A percentile compares a stretch with the other conserved stretches of the same genome.
phyloP scores from a whole-genome alignment of 345 rosid species.

The Syzygium jambos region DNA sequence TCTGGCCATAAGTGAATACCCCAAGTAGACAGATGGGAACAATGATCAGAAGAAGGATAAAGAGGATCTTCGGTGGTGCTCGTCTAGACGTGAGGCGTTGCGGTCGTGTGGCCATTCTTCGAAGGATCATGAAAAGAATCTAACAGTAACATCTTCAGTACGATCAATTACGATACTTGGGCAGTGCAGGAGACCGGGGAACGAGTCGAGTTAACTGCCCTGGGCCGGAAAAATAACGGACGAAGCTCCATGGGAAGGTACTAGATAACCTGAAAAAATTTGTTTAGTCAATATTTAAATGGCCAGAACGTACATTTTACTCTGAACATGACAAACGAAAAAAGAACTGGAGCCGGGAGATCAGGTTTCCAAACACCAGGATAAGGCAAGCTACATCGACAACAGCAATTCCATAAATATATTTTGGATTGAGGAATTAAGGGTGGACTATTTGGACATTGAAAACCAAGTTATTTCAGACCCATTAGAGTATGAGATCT shows the following conservation, averaged over 20 bases:
- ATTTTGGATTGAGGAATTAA: background rate
- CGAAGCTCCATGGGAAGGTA: background rate
- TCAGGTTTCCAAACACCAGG: background rate
- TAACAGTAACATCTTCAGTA: background rate
- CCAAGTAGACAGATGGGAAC: slow-evolving; percentile 43
- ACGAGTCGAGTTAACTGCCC: background rate
- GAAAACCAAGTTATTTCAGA: background rate
- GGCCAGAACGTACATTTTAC: background rate
- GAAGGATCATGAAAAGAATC: slow-evolving; percentile 8
- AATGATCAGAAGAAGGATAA: slow-evolving; percentile 29
- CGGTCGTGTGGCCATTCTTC: slow-evolving; percentile 39
- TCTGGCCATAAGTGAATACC: slow-evolving; percentile 29
- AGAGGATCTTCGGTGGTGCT: slow-evolving; percentile 23
- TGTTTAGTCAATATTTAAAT: background rate
- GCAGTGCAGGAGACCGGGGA: background rate
- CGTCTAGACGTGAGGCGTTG: slow-evolving; percentile 22
- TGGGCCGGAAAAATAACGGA: background rate
- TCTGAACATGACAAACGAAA: background rate
- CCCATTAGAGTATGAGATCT: background rate
- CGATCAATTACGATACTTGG: background rate
- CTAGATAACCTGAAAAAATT: background rate
- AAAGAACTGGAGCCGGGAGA: background rate
- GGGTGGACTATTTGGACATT: background rate
- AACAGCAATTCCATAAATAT: background rate
- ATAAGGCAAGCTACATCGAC: background rate